A percentile compares a stretch with the other conserved stretches of the same genome.
Conservation (phyloP, 208 protist genomes). For the Trypanosoma lewisi region DNA sequence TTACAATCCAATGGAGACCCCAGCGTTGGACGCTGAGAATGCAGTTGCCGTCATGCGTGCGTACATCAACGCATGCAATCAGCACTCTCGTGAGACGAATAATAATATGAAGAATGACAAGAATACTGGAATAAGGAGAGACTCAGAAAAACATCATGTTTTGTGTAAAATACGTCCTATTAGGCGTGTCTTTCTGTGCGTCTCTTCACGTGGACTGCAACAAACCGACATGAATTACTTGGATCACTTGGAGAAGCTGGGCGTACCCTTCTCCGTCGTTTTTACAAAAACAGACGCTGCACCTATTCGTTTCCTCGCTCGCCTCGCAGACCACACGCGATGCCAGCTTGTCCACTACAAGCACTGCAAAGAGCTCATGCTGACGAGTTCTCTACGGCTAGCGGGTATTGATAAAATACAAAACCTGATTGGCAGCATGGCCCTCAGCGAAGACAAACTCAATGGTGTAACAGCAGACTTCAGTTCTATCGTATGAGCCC, state of each 20-base stretch:
- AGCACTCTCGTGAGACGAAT: background rate
- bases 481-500: slow-evolving; percentile 61
- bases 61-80: slow-evolving; percentile 40
- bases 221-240: slow-evolving; percentile 69
- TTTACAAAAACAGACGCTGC: slow-evolving; percentile 87
- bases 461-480: slow-evolving; percentile 68
- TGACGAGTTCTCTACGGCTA: slow-evolving; percentile 76
- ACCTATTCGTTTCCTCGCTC: slow-evolving; percentile 80
- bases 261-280: slow-evolving; percentile 78
- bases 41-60: slow-evolving; percentile 67
- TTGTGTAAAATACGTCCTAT: slow-evolving; percentile 41
- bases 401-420: slow-evolving; percentile 88
- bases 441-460: slow-evolving; percentile 37
- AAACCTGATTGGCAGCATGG: slow-evolving; percentile 67
- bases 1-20: slow-evolving; percentile 71
- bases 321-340: slow-evolving; percentile 80
- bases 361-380: slow-evolving; percentile 84
- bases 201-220: slow-evolving; percentile 76
- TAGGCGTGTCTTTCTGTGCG: slow-evolving; percentile 80
- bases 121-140: background rate
- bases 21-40: slow-evolving; percentile 62
- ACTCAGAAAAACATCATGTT: background rate
- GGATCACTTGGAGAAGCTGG: slow-evolving; percentile 60
- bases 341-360: slow-evolving; percentile 75
- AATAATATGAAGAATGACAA: background rate